phyloP scores from a whole-genome alignment of 371 early-diverging fungal genomes.

The Apophysomyces elegans region DNA sequence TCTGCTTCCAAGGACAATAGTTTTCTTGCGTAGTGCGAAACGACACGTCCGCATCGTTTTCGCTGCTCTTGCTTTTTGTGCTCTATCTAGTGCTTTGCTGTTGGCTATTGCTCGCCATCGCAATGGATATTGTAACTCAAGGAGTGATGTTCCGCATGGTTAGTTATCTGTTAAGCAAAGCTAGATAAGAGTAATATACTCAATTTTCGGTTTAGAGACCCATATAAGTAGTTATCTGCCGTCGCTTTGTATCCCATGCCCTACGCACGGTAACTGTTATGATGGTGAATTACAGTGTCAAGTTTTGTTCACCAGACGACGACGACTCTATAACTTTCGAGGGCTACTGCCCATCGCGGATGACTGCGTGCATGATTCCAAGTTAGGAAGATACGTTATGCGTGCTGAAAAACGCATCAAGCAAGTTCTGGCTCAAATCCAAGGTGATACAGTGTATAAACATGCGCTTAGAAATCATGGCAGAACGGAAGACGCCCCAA shows the following conservation, averaged over 20 bases:
- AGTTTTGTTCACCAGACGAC: conserved; percentile 12
- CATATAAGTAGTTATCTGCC: conserved; percentile 8
- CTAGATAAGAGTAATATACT: no score
- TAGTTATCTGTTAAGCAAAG: background rate
- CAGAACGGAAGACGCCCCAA: background rate
- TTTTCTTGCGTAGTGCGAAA: background rate
- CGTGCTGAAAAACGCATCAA: conserved; percentile 23
- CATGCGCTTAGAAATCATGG: background rate
- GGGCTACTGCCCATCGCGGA: conserved; percentile 24
- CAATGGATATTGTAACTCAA: conserved; percentile 21
- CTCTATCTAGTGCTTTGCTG: background rate
- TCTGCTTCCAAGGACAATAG: background rate
- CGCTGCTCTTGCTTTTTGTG: background rate
- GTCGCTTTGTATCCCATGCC: conserved; percentile 23
- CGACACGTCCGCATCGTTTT: background rate
- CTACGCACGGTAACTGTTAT: conserved; percentile 20
- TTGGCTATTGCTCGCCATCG: conserved; percentile 8
- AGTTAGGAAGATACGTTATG: conserved; percentile 17
- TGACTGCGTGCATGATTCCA: conserved; percentile 23
- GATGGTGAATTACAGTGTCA: conserved; percentile 19
- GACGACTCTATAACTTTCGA: conserved; percentile 16
- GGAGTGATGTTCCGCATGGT: background rate
- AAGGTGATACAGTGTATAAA: conserved; percentile 19
- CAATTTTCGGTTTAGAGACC: background rate
- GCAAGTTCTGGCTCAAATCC: conserved; percentile 10